phyloP scores from a whole-genome alignment of 768 basidiomycete genomes.

The Trametes coccinea region DNA sequence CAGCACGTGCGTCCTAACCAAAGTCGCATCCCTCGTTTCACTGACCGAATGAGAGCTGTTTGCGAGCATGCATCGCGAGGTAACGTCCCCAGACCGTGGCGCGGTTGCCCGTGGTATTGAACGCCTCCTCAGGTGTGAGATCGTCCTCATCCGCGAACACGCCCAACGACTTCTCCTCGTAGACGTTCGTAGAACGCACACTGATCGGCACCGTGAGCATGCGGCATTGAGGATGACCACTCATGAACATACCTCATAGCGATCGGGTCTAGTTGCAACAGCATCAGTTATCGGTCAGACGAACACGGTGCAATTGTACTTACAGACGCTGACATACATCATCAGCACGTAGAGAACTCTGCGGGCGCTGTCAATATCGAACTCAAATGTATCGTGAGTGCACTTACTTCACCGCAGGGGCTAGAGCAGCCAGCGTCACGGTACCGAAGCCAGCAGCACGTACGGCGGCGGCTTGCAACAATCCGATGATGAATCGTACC shows the following conservation, averaged over 20 bases:
- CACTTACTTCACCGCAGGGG: constrained; percentile 84
- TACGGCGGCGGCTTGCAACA: constrained; percentile 80
- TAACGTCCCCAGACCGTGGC: constrained; percentile 75
- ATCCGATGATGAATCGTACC: constrained; percentile 66
- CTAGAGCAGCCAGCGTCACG: constrained; percentile 70
- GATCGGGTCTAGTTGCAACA: constrained; percentile 57
- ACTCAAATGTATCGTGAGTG: constrained; percentile 7
- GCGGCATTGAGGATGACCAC: background rate
- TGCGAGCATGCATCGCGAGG: constrained; percentile 77
- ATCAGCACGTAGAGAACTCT: constrained; percentile 87
- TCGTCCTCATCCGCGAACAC: constrained; percentile 56
- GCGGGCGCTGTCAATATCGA: background rate
- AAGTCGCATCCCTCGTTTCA: background rate
- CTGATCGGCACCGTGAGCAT: constrained; percentile 34
- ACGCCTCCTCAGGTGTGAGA: constrained; percentile 36
- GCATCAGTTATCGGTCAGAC: constrained; percentile 6
- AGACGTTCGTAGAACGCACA: constrained; percentile 91
- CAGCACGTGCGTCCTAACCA: too few species aligned
- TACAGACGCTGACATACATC: constrained; percentile 91
- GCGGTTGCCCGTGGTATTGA: constrained; percentile 49
- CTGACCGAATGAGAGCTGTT: constrained; percentile 89
- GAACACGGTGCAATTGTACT: constrained; percentile 34
- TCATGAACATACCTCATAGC: constrained; percentile 62
- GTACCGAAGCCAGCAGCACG: constrained; percentile 86
- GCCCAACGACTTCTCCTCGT: constrained; percentile 91